Base-by-base conservation (phyloP, 176 grass and related monocot species). In the Zoysia japonica region DNA sequence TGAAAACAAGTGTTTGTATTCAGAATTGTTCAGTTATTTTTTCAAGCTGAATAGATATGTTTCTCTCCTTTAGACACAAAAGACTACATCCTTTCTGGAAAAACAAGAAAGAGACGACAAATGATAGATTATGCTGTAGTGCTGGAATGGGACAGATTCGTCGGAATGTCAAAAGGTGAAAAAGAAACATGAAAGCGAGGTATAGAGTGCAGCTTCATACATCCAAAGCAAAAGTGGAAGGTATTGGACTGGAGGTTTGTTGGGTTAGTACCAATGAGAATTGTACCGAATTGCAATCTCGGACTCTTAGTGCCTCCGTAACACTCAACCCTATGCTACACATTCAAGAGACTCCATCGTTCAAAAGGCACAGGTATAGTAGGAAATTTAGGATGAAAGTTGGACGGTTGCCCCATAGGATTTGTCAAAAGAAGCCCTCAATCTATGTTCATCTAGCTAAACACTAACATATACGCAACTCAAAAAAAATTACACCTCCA, bases 181-280 rank as follows among this genome's bases (percentile, higher is more conserved):
- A 63, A 14, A 65, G 47, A 20, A 16, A 16, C 47, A 51, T 54
- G 49, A 42, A 70, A 72, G 15, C 40, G 43, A 59, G 65, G 64
- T 16, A 44, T 37, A 61, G 19, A 79, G 61, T 80, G 69, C 70
- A 47, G 43, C 53, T 80, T 75, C 70, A 47, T 47, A 79, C n/a
- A 76, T 59, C 6, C 50, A 72, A 73, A 38, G 3, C 42, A 16
- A 84, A 72, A 60, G 35, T 67, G 47, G 48, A 44, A 72, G 72
- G 37, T 52, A 49, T 35, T 57, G 71, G 55, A 71, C 56, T 49
- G 60, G 7, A 72, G 67, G 14, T 61, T 16, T 81, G 53, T 35
- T 61, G 72, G 60, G 60, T 81, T 77, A 78, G 78, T 6, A 73
- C 87, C 72, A 76, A 81, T 12, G 44, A 81, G 15, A 55, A 52